Evolutionary conservation across 768 basidiomycete species (phyloP).

Genomic region (Kwoniella sp.): DNA sequence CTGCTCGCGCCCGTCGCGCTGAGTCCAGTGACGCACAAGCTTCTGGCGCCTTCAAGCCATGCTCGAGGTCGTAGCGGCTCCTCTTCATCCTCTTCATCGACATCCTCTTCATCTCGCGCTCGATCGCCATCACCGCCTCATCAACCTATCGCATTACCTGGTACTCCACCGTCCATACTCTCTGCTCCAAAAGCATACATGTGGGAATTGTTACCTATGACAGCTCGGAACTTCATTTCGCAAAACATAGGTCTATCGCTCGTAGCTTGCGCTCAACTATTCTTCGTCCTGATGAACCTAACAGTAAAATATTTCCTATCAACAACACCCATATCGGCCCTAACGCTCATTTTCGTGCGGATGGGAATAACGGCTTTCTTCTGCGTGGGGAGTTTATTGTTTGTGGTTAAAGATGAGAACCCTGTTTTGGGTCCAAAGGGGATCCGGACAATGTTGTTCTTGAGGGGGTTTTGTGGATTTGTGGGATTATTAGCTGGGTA

Average conservation of each 20-base stretch:
- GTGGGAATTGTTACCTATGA: slow-evolving; percentile 4
- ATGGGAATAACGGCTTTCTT: slow-evolving; percentile 66
- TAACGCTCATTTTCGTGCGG: slow-evolving; percentile 63
- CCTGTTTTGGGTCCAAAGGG: slow-evolving; percentile 72
- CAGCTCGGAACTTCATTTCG: slow-evolving; percentile 6
- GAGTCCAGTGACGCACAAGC: slow-evolving; percentile 15
- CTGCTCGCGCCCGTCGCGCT: slow-evolving; percentile 12
- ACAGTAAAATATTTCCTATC: slow-evolving; percentile 66
- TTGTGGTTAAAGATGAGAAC: slow-evolving; percentile 59
- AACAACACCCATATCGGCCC: slow-evolving; percentile 30
- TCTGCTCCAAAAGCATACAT: neutral
- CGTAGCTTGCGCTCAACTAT: slow-evolving; percentile 64
- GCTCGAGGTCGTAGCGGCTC: slow-evolving; percentile 3
- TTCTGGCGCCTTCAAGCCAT: neutral
- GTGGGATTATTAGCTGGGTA: slow-evolving; percentile 67
- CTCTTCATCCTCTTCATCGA: slow-evolving; percentile 5
- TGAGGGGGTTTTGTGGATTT: slow-evolving; percentile 69
- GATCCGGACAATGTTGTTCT: slow-evolving; percentile 63
- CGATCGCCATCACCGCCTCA: neutral
- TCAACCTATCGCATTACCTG: neutral
- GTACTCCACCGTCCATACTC: neutral
- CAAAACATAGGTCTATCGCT: slow-evolving; percentile 66
- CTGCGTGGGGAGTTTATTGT: slow-evolving; percentile 62
- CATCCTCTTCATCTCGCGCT: slow-evolving; percentile 3
- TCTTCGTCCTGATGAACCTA: slow-evolving; percentile 64